Evolutionary conservation across 768 basidiomycete genomes (phyloP).

Genomic region (Lentinula sp.): DNA sequence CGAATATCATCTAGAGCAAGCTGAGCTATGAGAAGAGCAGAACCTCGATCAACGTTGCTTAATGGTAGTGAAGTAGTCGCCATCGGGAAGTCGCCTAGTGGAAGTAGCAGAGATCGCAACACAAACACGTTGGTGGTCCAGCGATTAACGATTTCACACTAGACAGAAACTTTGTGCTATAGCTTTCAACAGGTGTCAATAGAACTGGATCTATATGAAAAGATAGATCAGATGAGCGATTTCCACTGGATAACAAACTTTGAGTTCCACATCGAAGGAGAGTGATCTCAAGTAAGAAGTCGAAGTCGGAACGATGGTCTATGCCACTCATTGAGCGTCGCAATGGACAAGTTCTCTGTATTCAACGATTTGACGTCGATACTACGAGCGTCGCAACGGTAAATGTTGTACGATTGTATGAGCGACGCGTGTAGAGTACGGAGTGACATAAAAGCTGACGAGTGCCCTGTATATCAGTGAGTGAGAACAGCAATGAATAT

Average conservation of each 20-base stretch:
- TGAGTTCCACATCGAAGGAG: no score
- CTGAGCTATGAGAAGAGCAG: conserved; percentile 2
- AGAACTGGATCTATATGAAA: not conserved
- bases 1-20: not conserved
- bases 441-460: not conserved
- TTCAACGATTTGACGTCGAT: no score
- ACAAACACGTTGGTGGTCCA: not conserved
- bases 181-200: no score
- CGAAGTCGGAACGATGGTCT: no score
- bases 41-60: not conserved
- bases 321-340: no score
- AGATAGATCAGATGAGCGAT: no score
- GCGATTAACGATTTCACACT: no score
- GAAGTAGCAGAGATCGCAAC: not conserved
- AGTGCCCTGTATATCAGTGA: not conserved
- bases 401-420: not conserved
- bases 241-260: no score
- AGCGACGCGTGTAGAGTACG: not conserved
- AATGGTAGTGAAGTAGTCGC: not conserved
- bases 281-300: no score
- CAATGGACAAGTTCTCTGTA: no score
- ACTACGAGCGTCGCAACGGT: not conserved
- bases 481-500: not conserved
- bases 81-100: not conserved
- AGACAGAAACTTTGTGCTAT: no score